phyloP scores from a whole-genome alignment of 2,329 filamentous ascomycete species.

The Pezicula neosporulosa region DNA sequence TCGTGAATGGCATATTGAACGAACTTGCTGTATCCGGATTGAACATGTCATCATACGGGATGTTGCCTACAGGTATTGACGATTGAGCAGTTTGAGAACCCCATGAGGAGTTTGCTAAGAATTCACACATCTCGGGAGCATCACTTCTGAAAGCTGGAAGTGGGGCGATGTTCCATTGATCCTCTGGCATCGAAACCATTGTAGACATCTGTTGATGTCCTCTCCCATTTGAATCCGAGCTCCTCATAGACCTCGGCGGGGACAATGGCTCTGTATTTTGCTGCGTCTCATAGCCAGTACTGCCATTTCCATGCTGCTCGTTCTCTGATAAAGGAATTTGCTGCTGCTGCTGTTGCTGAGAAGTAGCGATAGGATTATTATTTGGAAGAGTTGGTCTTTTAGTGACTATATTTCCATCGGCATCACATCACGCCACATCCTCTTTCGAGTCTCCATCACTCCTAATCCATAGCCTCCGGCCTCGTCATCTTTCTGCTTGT shows the following conservation, averaged over 20 bases:
- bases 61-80: slow-evolving; percentile 24
- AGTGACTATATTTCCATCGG: slow-evolving; percentile 48
- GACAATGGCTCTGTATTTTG: slow-evolving; percentile 3
- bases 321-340: neutral
- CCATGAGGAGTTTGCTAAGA: slow-evolving; percentile 24
- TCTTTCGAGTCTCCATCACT: slow-evolving; percentile 50
- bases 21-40: slow-evolving; percentile 57
- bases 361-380: slow-evolving; percentile 2
- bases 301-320: neutral
- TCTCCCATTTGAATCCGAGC: slow-evolving; percentile 1
- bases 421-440: slow-evolving; percentile 51
- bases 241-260: slow-evolving; percentile 6
- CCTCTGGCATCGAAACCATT: neutral
- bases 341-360: slow-evolving; percentile 3
- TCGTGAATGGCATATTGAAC: slow-evolving; percentile 64
- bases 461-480: slow-evolving; percentile 48
- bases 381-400: slow-evolving; percentile 28
- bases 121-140: slow-evolving; percentile 14
- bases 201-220: neutral
- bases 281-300: neutral
- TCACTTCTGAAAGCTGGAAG: slow-evolving; percentile 2
- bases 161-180: slow-evolving; percentile 1
- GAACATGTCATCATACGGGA: slow-evolving; percentile 50
- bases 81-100: slow-evolving; percentile 19
- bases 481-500: slow-evolving; percentile 51